Evolutionary conservation across 805 yeast genomes (phyloP).

Genomic region (Cyberlindnera lachancei): DNA sequence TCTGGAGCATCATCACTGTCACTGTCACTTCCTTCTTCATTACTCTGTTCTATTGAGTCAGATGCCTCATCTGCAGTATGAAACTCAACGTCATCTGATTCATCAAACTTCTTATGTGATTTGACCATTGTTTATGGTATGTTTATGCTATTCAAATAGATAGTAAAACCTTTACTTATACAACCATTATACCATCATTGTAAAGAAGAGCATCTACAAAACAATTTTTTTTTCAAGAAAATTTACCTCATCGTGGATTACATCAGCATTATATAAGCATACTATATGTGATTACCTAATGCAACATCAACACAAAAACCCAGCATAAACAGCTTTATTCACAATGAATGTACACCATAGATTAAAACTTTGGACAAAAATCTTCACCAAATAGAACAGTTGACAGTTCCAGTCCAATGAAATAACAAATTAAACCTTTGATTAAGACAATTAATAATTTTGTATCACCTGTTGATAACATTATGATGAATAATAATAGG

Average conservation of each 20-base stretch:
- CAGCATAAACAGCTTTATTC: too few species aligned
- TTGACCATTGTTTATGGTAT: constrained; percentile 1
- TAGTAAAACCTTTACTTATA: too few species aligned
- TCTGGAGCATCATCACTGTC: constrained; percentile 43
- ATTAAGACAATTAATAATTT: constrained; percentile 10
- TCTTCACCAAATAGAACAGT: constrained; percentile 10
- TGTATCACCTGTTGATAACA: constrained; percentile 14
- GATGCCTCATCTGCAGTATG: constrained; percentile 16
- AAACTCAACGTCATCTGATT: constrained; percentile 17
- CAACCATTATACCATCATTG: too few species aligned
- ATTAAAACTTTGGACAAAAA: constrained; percentile 14
- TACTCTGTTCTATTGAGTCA: constrained; percentile 2
- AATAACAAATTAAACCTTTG: constrained; percentile 16
- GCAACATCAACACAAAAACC: too few species aligned
- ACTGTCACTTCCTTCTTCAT: constrained; percentile 19
- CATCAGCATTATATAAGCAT: too few species aligned
- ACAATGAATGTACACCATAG: neutral
- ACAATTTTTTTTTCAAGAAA: too few species aligned
- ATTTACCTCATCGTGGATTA: too few species aligned
- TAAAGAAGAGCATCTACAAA: too few species aligned
- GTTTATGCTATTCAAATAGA: too few species aligned
- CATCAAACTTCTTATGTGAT: constrained; percentile 14
- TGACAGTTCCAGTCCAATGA: constrained; percentile 8
- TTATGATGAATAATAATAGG: constrained; percentile 3
- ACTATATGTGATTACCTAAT: too few species aligned